Evolutionary conservation across 2,329 filamentous ascomycete genomes (phyloP).

Genomic region (Aureobasidium leucospermi): DNA sequence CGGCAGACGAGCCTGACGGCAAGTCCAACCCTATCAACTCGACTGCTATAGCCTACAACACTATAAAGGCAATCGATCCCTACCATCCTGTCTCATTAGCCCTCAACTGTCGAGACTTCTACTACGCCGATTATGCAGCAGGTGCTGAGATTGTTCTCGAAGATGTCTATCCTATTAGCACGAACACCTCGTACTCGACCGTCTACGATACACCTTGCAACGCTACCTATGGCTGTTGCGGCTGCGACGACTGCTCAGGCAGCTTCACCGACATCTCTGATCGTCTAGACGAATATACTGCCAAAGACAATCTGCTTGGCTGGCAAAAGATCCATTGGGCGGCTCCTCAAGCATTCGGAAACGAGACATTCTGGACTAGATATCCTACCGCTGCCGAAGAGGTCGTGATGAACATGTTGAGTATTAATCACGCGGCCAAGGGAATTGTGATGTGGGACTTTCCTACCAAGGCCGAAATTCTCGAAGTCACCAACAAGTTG

Average conservation of each 20-base stretch:
- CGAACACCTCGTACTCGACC: slow-evolving; percentile 47
- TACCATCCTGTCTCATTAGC: slow-evolving; percentile 54
- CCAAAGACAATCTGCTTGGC: slow-evolving; percentile 35
- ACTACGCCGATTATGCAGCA: slow-evolving; percentile 47
- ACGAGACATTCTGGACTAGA: slow-evolving; percentile 40
- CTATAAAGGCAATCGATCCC: slow-evolving; percentile 45
- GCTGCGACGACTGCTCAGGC: slow-evolving; percentile 53
- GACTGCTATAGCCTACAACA: slow-evolving; percentile 34
- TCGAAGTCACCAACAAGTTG: slow-evolving; percentile 29
- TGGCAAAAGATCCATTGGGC: slow-evolving; percentile 41
- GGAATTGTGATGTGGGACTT: slow-evolving; percentile 44
- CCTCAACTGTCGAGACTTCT: slow-evolving; percentile 56
- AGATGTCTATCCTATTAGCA: slow-evolving; percentile 53
- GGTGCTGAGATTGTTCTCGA: slow-evolving; percentile 53
- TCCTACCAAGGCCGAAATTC: slow-evolving; percentile 34
- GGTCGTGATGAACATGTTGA: slow-evolving; percentile 39
- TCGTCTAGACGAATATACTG: slow-evolving; percentile 35
- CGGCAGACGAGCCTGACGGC: slow-evolving; percentile 50
- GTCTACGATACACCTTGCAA: slow-evolving; percentile 51
- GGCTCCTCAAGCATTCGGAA: slow-evolving; percentile 43
- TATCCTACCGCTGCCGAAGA: slow-evolving; percentile 39
- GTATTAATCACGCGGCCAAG: slow-evolving; percentile 43
- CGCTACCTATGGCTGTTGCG: slow-evolving; percentile 53
- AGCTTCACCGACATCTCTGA: slow-evolving; percentile 45
- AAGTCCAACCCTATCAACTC: slow-evolving; percentile 46